These are phyloP conservation scores for Picea sitchensis DNA, from an alignment of 75 land plant genomes.

Conservation along the genomic window DNA sequence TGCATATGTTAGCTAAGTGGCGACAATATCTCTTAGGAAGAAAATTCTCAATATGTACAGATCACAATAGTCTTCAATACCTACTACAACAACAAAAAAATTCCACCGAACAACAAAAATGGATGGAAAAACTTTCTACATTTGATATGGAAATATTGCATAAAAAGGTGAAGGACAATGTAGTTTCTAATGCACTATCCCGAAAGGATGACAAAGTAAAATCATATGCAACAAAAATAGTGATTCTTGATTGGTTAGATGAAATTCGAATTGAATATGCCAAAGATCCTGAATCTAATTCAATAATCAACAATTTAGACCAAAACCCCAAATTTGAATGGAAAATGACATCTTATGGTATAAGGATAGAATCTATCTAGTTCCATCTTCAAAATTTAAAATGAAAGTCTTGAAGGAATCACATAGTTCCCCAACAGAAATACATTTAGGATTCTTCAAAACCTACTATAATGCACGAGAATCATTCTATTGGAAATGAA, in stretches of 20 bases:
- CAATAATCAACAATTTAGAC: neutral
- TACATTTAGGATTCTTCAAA: neutral
- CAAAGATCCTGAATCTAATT: neutral
- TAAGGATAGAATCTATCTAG: neutral
- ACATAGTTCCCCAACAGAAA: neutral
- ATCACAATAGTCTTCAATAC: conserved; percentile 1
- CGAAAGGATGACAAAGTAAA: too few species aligned
- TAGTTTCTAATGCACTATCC: neutral
- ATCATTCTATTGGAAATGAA: neutral
- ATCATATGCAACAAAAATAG: too few species aligned
- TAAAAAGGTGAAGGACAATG: neutral
- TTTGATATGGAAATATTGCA: neutral
- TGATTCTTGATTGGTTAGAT: too few species aligned
- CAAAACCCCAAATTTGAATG: neutral
- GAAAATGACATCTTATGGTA: neutral
- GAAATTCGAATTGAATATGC: neutral
- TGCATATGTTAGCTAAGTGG: neutral
- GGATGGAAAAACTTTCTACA: neutral
- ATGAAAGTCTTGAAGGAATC: too few species aligned
- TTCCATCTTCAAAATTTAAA: too few species aligned
- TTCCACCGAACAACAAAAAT: neutral
- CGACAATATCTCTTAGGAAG: neutral
- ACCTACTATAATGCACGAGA: neutral
- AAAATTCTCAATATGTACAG: neutral
- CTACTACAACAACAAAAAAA: neutral